Evolutionary conservation across 139 green algal genomes (phyloP), one percentile per base, ranked within the genome.

Genomic region (Tetraselmis chui): DNA sequence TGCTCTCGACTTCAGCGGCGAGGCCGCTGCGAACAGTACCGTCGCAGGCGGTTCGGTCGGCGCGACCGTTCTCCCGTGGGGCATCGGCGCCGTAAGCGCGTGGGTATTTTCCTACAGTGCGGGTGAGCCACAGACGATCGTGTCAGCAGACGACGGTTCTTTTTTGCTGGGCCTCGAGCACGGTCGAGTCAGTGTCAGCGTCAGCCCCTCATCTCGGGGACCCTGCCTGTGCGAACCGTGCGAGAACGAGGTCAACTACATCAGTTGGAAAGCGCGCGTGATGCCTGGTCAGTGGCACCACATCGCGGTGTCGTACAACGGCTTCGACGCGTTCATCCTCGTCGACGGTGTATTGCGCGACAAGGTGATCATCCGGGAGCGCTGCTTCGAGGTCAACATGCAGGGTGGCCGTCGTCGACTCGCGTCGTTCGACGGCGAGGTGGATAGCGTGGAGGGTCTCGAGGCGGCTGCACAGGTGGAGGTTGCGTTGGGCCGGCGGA

Each of bases 241-340:
- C 81, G 24, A 23, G 23, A 28, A 32, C 81, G 29, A 78, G 74
- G 23, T 28, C 31, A 59, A 84, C 74, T 67, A 81, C 75, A 24
- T 79, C 22, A 78, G 23, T 28, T 74, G 24, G 11, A 74, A 30
- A 2, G 29, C 67, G 25, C 28, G 11, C 11, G 29, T 84, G 2
- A 27, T 32, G 28, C 30, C 76, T 2, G 30, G 83, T 22, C 59
- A 0, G 28, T 84, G 81, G 81, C 24, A 30, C 81, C 74, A 84
- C 75, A 30, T 84, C 24, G 81, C 75, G 28, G 31, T 81, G n/a
- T 75, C 81, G 22, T 84, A 84, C 81, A 79, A 75, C 28, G 75
- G 59, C 28, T 30, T 32, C 27, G 28, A 78, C 1, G 80, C 59
- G 27, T 30, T 79, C 27, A 59, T 75, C 28, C 28, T 79, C 29